phyloP scores from a whole-genome alignment of 176 grass and related monocot genomes.

The Carex parvula region DNA sequence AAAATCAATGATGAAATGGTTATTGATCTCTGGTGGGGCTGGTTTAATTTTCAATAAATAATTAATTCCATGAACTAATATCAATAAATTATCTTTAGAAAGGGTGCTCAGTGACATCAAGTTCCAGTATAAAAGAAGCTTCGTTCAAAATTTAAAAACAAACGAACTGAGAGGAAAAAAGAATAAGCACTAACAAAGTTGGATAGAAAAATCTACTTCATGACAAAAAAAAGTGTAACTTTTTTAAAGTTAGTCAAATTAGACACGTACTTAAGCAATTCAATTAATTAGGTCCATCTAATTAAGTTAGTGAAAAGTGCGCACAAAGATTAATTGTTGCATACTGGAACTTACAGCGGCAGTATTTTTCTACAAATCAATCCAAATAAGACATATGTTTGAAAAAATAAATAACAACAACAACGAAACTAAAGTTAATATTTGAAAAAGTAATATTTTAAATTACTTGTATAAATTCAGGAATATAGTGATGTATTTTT shows the following conservation, averaged over 20 bases:
- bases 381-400: too few species aligned
- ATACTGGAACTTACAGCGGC: too few species aligned
- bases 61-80: not conserved
- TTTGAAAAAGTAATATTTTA: too few species aligned
- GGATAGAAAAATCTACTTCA: not conserved
- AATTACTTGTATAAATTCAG: too few species aligned
- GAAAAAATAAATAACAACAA: too few species aligned
- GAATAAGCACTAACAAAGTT: conserved; percentile 20
- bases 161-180: not conserved
- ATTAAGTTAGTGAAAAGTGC: too few species aligned
- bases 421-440: too few species aligned
- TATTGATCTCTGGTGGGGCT: not conserved
- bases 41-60: not conserved
- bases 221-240: not conserved
- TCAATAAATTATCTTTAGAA: not conserved
- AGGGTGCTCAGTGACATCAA: conserved; percentile 9
- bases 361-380: too few species aligned
- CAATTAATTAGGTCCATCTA: not conserved
- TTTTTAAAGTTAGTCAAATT: not conserved
- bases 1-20: not conserved
- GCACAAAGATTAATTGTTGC: too few species aligned
- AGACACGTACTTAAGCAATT: conserved; percentile 15
- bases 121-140: conserved; percentile 20
- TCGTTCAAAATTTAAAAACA: conserved; percentile 18
- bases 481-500: too few species aligned